Conservation (phyloP, 1,284 basidiomycete genomes). For the Trichosporon inkin region DNA sequence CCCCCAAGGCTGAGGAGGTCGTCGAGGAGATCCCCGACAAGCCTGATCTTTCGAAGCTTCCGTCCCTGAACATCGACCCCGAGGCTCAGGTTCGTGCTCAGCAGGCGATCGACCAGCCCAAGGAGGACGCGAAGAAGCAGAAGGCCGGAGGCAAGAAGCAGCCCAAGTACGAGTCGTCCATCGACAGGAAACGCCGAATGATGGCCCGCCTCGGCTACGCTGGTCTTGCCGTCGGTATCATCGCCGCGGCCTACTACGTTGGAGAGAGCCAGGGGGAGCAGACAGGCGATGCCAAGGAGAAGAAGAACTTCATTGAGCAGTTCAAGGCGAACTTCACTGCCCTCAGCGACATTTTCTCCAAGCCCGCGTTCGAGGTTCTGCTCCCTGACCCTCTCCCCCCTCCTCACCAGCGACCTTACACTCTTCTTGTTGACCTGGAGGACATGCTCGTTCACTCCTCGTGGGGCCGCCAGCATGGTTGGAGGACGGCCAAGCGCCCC, state of each 20-base stretch:
- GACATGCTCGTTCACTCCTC: constrained; percentile 85
- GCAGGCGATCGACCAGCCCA: constrained; percentile 27
- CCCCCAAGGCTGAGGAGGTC: neutral
- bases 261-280: constrained; percentile 55
- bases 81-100: constrained; percentile 24
- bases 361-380: constrained; percentile 86
- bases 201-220: constrained; percentile 56
- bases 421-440: constrained; percentile 84
- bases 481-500: constrained; percentile 88
- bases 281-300: constrained; percentile 14
- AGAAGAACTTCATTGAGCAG: constrained; percentile 51
- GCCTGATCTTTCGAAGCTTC: constrained; percentile 43
- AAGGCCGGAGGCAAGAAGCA: constrained; percentile 18
- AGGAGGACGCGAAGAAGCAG: constrained; percentile 23
- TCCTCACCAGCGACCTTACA: constrained; percentile 85
- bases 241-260: constrained; percentile 58
- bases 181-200: constrained; percentile 62
- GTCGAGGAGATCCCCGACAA: constrained; percentile 23
- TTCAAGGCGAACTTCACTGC: constrained; percentile 36
- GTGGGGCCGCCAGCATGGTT: constrained; percentile 87
- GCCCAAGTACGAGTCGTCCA: constrained; percentile 56
- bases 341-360: constrained; percentile 62
- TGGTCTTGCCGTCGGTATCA: constrained; percentile 54
- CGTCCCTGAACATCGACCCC: constrained; percentile 50
- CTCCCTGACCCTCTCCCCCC: constrained; percentile 81